Percentiles rank a stretch among this genome's conserved stretches.
These are phyloP conservation scores for Fusarium chaquense DNA, from an alignment of 2,329 filamentous ascomycete species.

Conservation along the genomic window DNA sequence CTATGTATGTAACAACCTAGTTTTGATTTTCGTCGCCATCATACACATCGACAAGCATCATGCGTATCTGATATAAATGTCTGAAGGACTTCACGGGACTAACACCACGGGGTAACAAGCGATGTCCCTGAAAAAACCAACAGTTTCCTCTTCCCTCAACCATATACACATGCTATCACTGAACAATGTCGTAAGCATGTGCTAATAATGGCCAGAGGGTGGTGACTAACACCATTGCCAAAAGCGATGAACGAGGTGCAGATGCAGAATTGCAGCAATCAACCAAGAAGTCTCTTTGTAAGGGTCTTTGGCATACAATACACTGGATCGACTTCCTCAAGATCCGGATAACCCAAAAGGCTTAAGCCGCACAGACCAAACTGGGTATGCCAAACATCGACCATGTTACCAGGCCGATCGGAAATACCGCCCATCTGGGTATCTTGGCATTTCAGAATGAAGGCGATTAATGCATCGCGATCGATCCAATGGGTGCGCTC, in stretches of 20 bases:
- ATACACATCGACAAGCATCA: neutral
- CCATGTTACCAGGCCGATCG: slow-evolving; percentile 92
- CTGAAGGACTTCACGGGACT: slow-evolving; percentile 48
- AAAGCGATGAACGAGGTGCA: neutral
- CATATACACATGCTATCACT: slow-evolving; percentile 76
- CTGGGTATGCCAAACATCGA: slow-evolving; percentile 95
- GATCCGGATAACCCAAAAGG: slow-evolving; percentile 79
- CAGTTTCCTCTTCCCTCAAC: slow-evolving; percentile 68
- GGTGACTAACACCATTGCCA: slow-evolving; percentile 4
- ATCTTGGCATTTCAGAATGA: slow-evolving; percentile 92
- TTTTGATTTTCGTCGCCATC: neutral
- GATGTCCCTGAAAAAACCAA: slow-evolving; percentile 49
- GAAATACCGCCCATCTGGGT: slow-evolving; percentile 85
- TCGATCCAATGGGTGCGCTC: slow-evolving; percentile 93
- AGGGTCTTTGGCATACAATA: slow-evolving; percentile 84
- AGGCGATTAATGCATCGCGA: slow-evolving; percentile 78
- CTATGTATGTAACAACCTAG: neutral
- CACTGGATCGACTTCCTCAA: slow-evolving; percentile 85
- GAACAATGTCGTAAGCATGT: slow-evolving; percentile 63
- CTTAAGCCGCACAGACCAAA: slow-evolving; percentile 92
- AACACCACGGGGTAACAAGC: slow-evolving; percentile 41
- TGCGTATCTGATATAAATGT: slow-evolving; percentile 27
- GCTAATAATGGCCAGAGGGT: slow-evolving; percentile 78
- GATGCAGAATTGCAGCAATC: slow-evolving; percentile 12
- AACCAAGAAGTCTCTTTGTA: slow-evolving; percentile 68